Conservation (phyloP, 805 yeast genomes). For the Saturnispora ahearnii region DNA sequence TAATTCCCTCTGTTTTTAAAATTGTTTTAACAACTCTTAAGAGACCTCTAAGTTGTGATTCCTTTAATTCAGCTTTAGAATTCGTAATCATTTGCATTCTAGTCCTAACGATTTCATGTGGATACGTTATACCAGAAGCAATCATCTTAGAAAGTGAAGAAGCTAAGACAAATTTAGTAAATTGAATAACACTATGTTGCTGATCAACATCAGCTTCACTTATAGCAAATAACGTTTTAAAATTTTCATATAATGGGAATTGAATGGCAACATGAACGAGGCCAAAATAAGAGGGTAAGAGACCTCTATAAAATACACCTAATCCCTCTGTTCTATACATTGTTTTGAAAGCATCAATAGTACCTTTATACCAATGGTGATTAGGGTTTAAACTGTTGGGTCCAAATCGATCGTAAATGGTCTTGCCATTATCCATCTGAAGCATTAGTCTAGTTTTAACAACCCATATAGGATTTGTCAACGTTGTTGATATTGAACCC, state of each 20-base stretch:
- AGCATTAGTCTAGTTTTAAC: slow-evolving; percentile 92
- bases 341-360: slow-evolving; percentile 71
- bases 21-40: slow-evolving; percentile 31
- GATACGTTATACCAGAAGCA: slow-evolving; percentile 84
- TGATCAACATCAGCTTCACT: slow-evolving; percentile 7
- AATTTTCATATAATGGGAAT: slow-evolving; percentile 84
- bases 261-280: slow-evolving; percentile 91
- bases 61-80: slow-evolving; percentile 15
- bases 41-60: slow-evolving; percentile 19
- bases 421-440: slow-evolving; percentile 46
- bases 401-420: slow-evolving; percentile 30
- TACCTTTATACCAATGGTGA: slow-evolving; percentile 52
- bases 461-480: slow-evolving; percentile 96
- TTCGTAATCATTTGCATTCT: slow-evolving; percentile 59
- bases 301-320: slow-evolving; percentile 76
- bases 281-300: slow-evolving; percentile 85
- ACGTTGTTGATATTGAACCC: slow-evolving; percentile 74
- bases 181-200: slow-evolving; percentile 10
- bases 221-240: slow-evolving; percentile 45
- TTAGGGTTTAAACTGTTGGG: slow-evolving; percentile 1
- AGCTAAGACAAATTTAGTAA: slow-evolving; percentile 47
- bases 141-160: slow-evolving; percentile 78
- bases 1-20: slow-evolving; percentile 58
- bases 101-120: slow-evolving; percentile 91
- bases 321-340: slow-evolving; percentile 79